Conservation (phyloP, 1,139 yeast species). For the Saccharomycopsis hybrid region DNA sequence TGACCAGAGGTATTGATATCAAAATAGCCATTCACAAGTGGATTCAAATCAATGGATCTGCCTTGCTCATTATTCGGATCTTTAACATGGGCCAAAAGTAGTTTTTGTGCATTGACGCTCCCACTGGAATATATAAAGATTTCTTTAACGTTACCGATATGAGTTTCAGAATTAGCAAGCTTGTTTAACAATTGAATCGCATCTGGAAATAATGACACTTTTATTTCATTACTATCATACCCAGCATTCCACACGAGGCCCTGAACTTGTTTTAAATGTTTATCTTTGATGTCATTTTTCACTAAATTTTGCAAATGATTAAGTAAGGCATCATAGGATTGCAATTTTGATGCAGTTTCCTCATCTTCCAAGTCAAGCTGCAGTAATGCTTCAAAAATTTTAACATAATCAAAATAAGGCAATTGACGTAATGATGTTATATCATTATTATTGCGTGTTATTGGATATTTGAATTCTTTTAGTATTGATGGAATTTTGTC, state of each 20-base stretch:
- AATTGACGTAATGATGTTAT: constrained; percentile 19
- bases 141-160: too few relatives aligned
- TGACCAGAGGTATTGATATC: constrained; percentile 83
- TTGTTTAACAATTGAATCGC: constrained; percentile 51
- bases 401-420: constrained; percentile 16
- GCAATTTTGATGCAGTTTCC: constrained; percentile 27
- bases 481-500: constrained; percentile 31
- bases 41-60: constrained; percentile 43
- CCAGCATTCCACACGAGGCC: constrained; percentile 82
- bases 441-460: constrained; percentile 21
- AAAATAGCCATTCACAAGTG: constrained; percentile 56
- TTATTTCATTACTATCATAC: constrained; percentile 63
- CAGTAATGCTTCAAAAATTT: constrained; percentile 43
- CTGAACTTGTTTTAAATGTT: constrained; percentile 70
- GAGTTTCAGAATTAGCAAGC: constrained; percentile 5
- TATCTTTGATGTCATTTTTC: constrained; percentile 64
- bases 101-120: constrained; percentile 75
- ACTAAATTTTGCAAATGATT: constrained; percentile 54
- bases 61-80: constrained; percentile 26
- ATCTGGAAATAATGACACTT: constrained; percentile 73
- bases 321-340: constrained; percentile 30
- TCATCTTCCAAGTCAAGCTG: constrained; percentile 4
- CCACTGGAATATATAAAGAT: constrained; percentile 90
- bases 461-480: constrained; percentile 33
- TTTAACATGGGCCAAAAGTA: constrained; percentile 62